These are phyloP conservation scores for Sclerotinia minor DNA, from an alignment of 2,329 filamentous ascomycete species.

Conservation along the genomic window DNA sequence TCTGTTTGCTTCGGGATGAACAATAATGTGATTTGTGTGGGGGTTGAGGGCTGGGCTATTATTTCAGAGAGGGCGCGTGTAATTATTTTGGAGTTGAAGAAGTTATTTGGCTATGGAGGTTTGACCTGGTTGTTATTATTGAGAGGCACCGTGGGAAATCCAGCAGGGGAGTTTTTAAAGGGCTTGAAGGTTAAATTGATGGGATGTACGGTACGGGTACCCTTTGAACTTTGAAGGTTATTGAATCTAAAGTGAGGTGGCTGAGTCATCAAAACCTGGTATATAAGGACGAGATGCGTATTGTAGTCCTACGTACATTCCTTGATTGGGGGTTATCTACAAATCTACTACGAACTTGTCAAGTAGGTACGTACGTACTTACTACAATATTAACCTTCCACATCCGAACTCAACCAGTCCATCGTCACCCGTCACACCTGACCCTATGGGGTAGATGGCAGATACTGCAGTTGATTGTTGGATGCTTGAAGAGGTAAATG, in stretches of 20 bases:
- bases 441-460: no score
- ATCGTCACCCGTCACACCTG: no score
- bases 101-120: conserved; percentile 17
- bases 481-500: no score
- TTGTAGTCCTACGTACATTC: no score
- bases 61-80: conserved; percentile 13
- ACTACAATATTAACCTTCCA: no score
- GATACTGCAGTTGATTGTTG: no score
- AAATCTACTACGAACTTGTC: no score
- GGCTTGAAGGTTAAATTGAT: conserved; percentile 9
- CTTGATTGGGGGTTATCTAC: no score
- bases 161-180: conserved; percentile 6
- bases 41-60: conserved; percentile 5
- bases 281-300: no score
- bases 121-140: conserved; percentile 13
- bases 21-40: conserved; percentile 24
- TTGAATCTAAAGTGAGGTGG: conserved; percentile 12
- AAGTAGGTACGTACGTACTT: no score
- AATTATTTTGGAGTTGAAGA: conserved; percentile 4
- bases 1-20: conserved; percentile 30
- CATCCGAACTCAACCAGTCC: no score
- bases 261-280: conserved; percentile 13
- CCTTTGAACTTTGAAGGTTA: conserved; percentile 9
- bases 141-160: conserved; percentile 20
- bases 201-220: conserved; percentile 12